A percentile compares a stretch with the other conserved stretches of the same genome.
Conservation (phyloP, 345 rosid genomes). For the Populus ilicifolia region DNA sequence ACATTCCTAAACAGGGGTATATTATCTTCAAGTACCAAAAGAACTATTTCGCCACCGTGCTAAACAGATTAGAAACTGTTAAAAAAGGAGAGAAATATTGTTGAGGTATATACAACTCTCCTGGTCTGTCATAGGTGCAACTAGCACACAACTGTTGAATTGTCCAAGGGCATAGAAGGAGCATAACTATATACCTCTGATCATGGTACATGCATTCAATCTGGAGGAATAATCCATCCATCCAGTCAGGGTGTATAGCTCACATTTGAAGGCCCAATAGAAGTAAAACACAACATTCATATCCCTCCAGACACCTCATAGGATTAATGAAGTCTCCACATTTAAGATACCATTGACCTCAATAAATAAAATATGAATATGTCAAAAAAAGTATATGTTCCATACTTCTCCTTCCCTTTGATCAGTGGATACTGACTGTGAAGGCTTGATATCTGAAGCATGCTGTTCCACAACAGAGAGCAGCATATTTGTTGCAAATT, state of each 20-base stretch:
- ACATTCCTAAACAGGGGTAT: neutral
- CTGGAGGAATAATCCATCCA: neutral
- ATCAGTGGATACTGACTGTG: constrained; percentile 40
- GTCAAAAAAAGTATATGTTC: neutral
- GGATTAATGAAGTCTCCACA: neutral
- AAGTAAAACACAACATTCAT: neutral
- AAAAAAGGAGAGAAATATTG: too few relatives aligned
- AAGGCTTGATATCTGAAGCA: constrained; percentile 36
- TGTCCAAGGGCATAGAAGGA: too few relatives aligned
- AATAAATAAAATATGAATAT: neutral
- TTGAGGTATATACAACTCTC: too few relatives aligned
- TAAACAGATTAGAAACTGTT: too few relatives aligned
- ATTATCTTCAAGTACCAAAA: neutral
- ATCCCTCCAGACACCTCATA: neutral
- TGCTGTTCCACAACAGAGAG: constrained; percentile 56
- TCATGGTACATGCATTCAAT: neutral
- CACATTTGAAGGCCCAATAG: neutral
- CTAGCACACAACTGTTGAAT: too few relatives aligned
- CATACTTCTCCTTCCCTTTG: constrained; percentile 67
- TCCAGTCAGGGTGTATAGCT: neutral
- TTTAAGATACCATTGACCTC: neutral
- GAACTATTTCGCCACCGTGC: neutral
- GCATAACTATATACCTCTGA: neutral
- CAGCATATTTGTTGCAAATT: constrained; percentile 76
- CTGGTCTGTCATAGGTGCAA: too few relatives aligned